Evolutionary conservation across 202 grass and related monocot genomes (phyloP), one percentile per base, ranked within the genome.

Genomic region (Digitaria exilis): DNA sequence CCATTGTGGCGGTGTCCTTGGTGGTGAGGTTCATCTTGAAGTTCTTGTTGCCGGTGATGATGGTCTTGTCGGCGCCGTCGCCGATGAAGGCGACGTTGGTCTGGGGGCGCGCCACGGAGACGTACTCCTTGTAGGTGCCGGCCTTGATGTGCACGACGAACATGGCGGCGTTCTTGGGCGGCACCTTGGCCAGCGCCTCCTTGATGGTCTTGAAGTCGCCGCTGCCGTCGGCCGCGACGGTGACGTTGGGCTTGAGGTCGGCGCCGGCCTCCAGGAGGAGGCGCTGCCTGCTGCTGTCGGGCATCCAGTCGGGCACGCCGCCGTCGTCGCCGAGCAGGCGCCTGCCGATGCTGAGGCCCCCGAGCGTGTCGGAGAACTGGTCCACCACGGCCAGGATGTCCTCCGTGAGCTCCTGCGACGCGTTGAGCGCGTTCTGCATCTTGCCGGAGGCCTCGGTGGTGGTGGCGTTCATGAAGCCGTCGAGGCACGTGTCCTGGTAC

Each of bases 401-500:
- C 86, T 91, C 90, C 0, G 92, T 98, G 16, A 98, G 91, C 84
- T 98, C 89, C 42, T 82, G 49, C 64, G 96, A 86, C 3, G 76
- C 87, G 72, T 93, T 92, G 17, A 98, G 90, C 7, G 96, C 82
- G 14, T 56, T 67, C 25, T 72, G 54, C 96, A 98, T 98, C 82
- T 92, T 87, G n/a, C 19, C 79, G 1, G 85, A 74, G 6, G 96
- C 96, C 26, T 95, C 83, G 0, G 85, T 82, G 54, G 76, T 83
- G 59, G 92, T 90, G 59, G 90, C 84, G 80, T 90, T 90, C 2
- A 75, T 9, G 85, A 98, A 98, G 3, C 96, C 92, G 64, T 95
- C 96, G 16, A 98, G 70, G 85, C 96, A 98, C 0, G 96, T 98
- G 78, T 88, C 91, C 90, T 98, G 89, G 88, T 95, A 95, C 2